phyloP scores from a whole-genome alignment of 108 stramenopile genomes.

The Fistulifera solaris region DNA sequence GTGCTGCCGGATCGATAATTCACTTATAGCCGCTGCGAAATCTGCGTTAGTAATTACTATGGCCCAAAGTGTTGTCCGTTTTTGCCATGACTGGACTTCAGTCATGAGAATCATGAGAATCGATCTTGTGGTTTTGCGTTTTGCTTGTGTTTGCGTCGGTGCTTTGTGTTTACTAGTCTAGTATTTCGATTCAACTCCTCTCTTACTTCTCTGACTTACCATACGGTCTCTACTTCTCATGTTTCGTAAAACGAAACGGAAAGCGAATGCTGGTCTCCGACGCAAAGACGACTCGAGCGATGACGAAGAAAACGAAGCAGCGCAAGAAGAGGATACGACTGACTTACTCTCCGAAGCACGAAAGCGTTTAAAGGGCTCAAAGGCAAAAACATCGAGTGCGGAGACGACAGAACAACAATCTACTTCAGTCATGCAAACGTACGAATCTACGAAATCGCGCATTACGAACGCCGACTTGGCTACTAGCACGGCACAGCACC shows the following conservation, averaged over 20 bases:
- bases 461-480: conserved; percentile 39
- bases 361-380: conserved; percentile 20
- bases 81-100: too few species aligned
- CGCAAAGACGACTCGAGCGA: conserved; percentile 14
- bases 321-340: conserved; percentile 6
- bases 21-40: too few species aligned
- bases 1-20: too few species aligned
- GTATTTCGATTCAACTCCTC: too few species aligned
- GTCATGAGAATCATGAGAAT: too few species aligned
- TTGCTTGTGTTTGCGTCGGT: too few species aligned
- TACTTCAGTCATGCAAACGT: conserved; percentile 14
- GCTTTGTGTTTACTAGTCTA: too few species aligned
- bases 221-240: too few species aligned
- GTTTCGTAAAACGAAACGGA: conserved; percentile 69
- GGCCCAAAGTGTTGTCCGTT: too few species aligned
- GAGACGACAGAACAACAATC: conserved; percentile 9
- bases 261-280: conserved; percentile 24
- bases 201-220: too few species aligned
- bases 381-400: conserved; percentile 7
- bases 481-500: conserved; percentile 40
- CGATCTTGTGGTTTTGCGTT: too few species aligned
- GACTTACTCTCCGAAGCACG: conserved; percentile 37
- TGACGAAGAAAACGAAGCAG: conserved; percentile 20
- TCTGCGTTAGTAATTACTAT: too few species aligned
- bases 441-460: conserved; percentile 20